phyloP scores from a whole-genome alignment of 2,329 filamentous ascomycete species.

The Penicillium hesseltinei region DNA sequence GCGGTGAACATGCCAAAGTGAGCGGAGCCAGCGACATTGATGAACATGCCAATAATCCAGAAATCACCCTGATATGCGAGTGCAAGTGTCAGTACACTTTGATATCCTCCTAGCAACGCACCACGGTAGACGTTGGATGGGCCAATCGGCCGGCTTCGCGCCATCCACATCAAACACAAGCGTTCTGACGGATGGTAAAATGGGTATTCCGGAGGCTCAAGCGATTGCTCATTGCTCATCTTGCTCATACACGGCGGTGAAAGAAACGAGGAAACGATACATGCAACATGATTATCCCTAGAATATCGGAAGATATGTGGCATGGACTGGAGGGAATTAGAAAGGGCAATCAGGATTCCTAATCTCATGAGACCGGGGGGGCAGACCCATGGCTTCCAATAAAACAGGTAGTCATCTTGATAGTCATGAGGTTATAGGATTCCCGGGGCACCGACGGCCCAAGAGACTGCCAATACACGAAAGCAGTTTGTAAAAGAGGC shows the following conservation, averaged over 20 bases:
- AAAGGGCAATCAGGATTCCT: slow-evolving; percentile 19
- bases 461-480: not conserved
- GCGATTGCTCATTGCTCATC: slow-evolving; percentile 62
- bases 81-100: slow-evolving; percentile 56
- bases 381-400: not conserved
- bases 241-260: slow-evolving; percentile 57
- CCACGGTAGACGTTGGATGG: slow-evolving; percentile 59
- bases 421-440: not conserved
- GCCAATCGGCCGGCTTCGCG: slow-evolving; percentile 58
- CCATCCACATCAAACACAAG: slow-evolving; percentile 56
- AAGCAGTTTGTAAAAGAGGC: not conserved
- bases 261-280: slow-evolving; percentile 37
- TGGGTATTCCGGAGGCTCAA: slow-evolving; percentile 57
- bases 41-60: slow-evolving; percentile 53
- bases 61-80: slow-evolving; percentile 58
- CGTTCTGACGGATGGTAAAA: slow-evolving; percentile 54
- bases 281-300: slow-evolving; percentile 53
- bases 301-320: slow-evolving; percentile 34
- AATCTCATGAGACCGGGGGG: slow-evolving; percentile 1
- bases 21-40: slow-evolving; percentile 45
- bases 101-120: slow-evolving; percentile 56
- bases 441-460: slow-evolving; percentile 4
- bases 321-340: slow-evolving; percentile 43
- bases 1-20: slow-evolving; percentile 55
- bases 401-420: not conserved